Base-by-base conservation (phyloP, 495 filamentous ascomycete species). In the Neurospora cerealis region DNA sequence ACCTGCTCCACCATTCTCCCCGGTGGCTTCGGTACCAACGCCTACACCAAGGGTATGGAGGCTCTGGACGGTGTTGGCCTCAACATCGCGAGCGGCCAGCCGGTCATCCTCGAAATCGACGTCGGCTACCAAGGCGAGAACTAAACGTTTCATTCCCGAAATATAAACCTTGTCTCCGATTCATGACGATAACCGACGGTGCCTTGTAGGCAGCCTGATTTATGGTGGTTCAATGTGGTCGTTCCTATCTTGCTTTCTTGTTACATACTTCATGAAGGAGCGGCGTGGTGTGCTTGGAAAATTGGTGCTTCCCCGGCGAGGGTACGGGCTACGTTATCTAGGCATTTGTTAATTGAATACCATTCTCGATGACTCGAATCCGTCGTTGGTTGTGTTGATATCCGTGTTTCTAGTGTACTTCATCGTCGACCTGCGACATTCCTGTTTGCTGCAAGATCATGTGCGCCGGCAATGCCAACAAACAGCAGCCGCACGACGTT, bases 41-140 rank as follows among this genome's bases (percentile, higher is more conserved):
- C 80, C 69, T 83, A 82, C 78, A 77, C 77, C 72, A 77, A 73
- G 54, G 82, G 81, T 70, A 79, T 79, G 74, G 81, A 82, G 78
- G 78, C 72, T 42, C 32, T 71, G 5, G 80, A 83, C 70, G 82
- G 81, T 66, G 72, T 81, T 69, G 82, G 82, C 41, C 78, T 81
- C 73, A 83, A 83, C 80, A 69, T 80, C 48, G 6, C 39, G 11
- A 13, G 75, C 60, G 77, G 76, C 70, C 28, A 44, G 13, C 34
- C 41, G 19, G 46, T 71, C 71, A 41, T 32, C 54, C 73, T 82
- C 39, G 32, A 72, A 39, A 74, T 82, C 72, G 21, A 69, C 11
- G 74, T 81, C 48, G 79, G 81, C 73, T 79, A 75, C 78, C 15
- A 2, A 77, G 32, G 32, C 48, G 15, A 60, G 24, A 4, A 28